Base-by-base conservation (phyloP, 2,329 filamentous ascomycete genomes). In the Botrytis fabae region DNA sequence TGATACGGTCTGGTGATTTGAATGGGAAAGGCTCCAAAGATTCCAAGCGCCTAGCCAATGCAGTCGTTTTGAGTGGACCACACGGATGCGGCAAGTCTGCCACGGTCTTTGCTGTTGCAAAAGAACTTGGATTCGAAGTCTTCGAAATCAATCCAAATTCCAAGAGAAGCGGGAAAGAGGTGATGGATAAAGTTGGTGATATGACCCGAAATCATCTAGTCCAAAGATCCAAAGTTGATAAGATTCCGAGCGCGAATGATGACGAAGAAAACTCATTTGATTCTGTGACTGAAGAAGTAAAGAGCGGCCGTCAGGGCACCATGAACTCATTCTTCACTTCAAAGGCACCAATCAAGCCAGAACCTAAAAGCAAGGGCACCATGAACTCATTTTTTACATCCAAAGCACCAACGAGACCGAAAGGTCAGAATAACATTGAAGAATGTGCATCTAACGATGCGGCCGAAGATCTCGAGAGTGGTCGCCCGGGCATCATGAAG, bases 131-230 rank as follows among this genome's bases (percentile, higher is more conserved):
- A 1, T 98, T 97, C 79, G 95, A 97, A 79, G 88, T 99, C 1
- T 99, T 99, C 77, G 96, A 99, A 82, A 94, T 99, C 80, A 97
- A 97, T 79, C 85, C 95, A 0, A 90, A 93, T 74, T 93, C 89
- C 77, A 90, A 95, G 69, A 88, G 96, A 75, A 97, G 90, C 79
- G 95, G 95, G 46, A 96, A 92, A 81, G 96, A 99, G 78, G 90
- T 99, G 65, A 81, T 97, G 48, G 96, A 99, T 78, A 93, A 89
- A 77, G 93, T 99, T 62, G 97, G 96, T 59, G 94, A 99, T 82
- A 98, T 99, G 95, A 96, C 94, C 6, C 91, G 91, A 75, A 98
- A 99, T 78, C 96, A 99, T 82, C 87, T 97, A 2, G 95, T 99
- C 32, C 90, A 90, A 76, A 86, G 84, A 85, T 73, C 84, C 28